Evolutionary conservation across 768 basidiomycete species (phyloP).

Genomic region (Cystobasidium onofrii): DNA sequence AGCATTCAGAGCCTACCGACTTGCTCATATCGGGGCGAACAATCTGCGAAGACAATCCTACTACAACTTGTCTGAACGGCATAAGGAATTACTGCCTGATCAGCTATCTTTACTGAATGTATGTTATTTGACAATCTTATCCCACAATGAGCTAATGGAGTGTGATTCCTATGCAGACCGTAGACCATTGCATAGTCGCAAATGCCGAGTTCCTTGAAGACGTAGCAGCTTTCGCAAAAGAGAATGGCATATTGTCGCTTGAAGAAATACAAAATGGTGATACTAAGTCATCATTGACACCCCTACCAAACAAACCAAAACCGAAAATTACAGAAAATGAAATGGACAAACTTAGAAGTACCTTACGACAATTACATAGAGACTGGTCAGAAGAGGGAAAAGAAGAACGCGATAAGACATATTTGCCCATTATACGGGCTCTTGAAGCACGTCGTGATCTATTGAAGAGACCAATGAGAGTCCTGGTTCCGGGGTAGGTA

Average conservation of each 20-base stretch:
- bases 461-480: background rate
- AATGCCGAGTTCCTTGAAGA: constrained; percentile 31
- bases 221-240: background rate
- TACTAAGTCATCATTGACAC: background rate
- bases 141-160: too few species aligned
- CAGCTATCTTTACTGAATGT: constrained; percentile 11
- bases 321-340: constrained; percentile 26
- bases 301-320: background rate
- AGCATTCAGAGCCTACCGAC: background rate
- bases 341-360: constrained; percentile 18
- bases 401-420: constrained; percentile 14
- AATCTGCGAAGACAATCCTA: constrained; percentile 26
- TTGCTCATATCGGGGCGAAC: constrained; percentile 2
- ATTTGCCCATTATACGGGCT: constrained; percentile 5
- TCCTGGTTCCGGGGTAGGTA: constrained; percentile 23
- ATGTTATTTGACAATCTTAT: background rate
- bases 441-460: background rate
- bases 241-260: background rate
- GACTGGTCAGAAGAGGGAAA: constrained; percentile 29
- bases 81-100: constrained; percentile 8
- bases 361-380: constrained; percentile 13
- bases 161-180: background rate
- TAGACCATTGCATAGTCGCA: constrained; percentile 25
- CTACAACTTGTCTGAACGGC: background rate
- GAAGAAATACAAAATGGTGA: background rate